Evolutionary conservation across 2,329 filamentous ascomycete species (phyloP).

Genomic region (Phoma sp.): DNA sequence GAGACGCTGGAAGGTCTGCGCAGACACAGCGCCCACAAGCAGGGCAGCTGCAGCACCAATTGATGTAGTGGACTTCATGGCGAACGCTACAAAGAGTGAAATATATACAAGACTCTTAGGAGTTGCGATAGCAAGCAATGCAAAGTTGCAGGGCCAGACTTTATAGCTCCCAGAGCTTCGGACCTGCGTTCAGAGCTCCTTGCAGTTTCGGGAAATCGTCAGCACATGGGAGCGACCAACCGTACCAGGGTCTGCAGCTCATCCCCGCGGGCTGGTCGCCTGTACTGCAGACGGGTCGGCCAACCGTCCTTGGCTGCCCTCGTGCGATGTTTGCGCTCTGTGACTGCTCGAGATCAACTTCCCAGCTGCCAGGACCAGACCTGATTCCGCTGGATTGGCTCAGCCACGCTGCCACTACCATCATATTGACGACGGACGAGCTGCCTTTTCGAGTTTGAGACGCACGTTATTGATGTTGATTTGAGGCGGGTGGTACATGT

Average conservation of each 20-base stretch:
- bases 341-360: slow-evolving; percentile 37
- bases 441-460: slow-evolving; percentile 32
- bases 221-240: slow-evolving; percentile 2
- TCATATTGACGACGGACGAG: slow-evolving; percentile 25
- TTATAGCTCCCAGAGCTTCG: slow-evolving; percentile 38
- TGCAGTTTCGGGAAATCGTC: slow-evolving; percentile 3
- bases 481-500: slow-evolving; percentile 12
- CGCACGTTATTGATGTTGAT: slow-evolving; percentile 20
- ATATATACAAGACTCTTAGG: slow-evolving; percentile 22
- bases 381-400: slow-evolving; percentile 24
- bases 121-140: slow-evolving; percentile 24
- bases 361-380: slow-evolving; percentile 28
- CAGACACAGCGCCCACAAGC: slow-evolving; percentile 39
- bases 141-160: slow-evolving; percentile 23
- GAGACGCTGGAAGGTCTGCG: slow-evolving; percentile 63
- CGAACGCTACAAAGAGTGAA: slow-evolving; percentile 25
- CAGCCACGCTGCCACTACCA: slow-evolving; percentile 26
- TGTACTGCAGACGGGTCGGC: slow-evolving; percentile 19
- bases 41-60: slow-evolving; percentile 37
- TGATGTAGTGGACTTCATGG: slow-evolving; percentile 40
- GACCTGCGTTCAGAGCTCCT: slow-evolving; percentile 29
- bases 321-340: slow-evolving; percentile 38
- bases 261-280: slow-evolving; percentile 20
- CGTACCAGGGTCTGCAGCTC: slow-evolving; percentile 22
- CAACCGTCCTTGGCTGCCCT: slow-evolving; percentile 24